Base-by-base conservation (phyloP, 2,329 filamentous ascomycete species). In the Fusarium zealandicum region DNA sequence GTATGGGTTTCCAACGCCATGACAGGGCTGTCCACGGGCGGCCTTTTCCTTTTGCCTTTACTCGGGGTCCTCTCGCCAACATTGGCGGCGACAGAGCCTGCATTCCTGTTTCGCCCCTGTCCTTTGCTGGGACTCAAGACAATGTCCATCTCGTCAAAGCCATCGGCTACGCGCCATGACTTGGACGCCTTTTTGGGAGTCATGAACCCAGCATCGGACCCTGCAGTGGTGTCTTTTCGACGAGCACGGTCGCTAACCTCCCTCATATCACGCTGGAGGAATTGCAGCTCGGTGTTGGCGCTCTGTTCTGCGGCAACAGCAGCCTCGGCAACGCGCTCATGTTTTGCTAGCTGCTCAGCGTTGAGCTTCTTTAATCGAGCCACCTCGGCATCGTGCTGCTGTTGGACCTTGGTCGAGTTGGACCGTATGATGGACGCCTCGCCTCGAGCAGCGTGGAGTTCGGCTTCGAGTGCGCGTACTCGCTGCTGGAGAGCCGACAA, bases 401-500 rank as follows among this genome's bases (percentile, higher is more conserved):
- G 82, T 13, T 79, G 77, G 0, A 80, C 76, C 64, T 85, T 88
- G 42, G 87, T 82, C 33, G 85, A 80, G 54, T 90, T 90, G 54
- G 83, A 82, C 28, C 90, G 84, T n/a, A 93, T 80, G 55, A 93
- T 92, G 43, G 88, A 82, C 22, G 86, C 86, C 70, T 93, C 90
- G 42, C 90, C 90, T 14, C 83, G 78, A 63, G 90, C 89, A 3
- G 82, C 80, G 47, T 79, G 79, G 13, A 88, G 78, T 42, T 86
- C 83, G 6, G 80, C 74, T 61, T 83, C 79, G 3, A 88, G 75
- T 2, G 78, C 75, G 7, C 75, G 73, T 28, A 87, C 72, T 31
- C 82, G 79, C 25, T 82, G 80, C 61, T 84, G 81, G 2, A 85
- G 72, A 0, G 77, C 73, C 4, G 77, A 70, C 6, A 81, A 54